phyloP scores from a whole-genome alignment of 331 rosid species.

The Dryas integrifolia region DNA sequence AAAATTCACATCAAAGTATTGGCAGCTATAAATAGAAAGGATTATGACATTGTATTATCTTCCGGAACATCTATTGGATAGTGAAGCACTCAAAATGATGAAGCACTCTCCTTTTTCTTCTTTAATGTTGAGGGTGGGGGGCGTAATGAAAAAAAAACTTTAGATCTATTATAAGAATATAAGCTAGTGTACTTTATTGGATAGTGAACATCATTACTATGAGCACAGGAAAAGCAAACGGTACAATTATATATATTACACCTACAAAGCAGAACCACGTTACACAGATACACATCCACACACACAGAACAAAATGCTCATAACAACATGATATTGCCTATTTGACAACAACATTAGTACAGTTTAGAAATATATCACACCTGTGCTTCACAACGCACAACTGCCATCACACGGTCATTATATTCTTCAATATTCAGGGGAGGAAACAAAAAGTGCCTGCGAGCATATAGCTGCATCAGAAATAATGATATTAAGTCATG shows the following conservation, averaged over 20 bases:
- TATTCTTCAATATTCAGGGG: slow-evolving; percentile 76
- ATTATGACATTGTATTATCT: not conserved
- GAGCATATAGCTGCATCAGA: slow-evolving; percentile 83
- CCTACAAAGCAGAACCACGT: not conserved
- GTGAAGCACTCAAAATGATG: not conserved
- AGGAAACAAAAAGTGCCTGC: slow-evolving; percentile 91
- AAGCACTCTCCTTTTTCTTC: not conserved
- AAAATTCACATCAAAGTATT: not conserved
- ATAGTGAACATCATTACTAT: not conserved
- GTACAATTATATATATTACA: no score
- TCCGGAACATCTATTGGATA: not conserved
- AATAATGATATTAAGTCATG: slow-evolving; percentile 26
- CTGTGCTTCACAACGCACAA: slow-evolving; percentile 98
- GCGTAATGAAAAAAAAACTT: not conserved
- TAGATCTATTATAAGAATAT: not conserved
- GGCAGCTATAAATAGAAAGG: not conserved
- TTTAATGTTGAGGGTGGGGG: not conserved
- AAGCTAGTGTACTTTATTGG: not conserved
- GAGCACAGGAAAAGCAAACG: not conserved
- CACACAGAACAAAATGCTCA: not conserved
- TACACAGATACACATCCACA: not conserved
- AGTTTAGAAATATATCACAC: slow-evolving; percentile 35
- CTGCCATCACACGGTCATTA: slow-evolving; percentile 81
- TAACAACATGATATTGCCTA: not conserved
- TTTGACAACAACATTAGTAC: not conserved